Evolutionary conservation across 805 yeast genomes (phyloP).

Genomic region (Lachancea meyersii): DNA sequence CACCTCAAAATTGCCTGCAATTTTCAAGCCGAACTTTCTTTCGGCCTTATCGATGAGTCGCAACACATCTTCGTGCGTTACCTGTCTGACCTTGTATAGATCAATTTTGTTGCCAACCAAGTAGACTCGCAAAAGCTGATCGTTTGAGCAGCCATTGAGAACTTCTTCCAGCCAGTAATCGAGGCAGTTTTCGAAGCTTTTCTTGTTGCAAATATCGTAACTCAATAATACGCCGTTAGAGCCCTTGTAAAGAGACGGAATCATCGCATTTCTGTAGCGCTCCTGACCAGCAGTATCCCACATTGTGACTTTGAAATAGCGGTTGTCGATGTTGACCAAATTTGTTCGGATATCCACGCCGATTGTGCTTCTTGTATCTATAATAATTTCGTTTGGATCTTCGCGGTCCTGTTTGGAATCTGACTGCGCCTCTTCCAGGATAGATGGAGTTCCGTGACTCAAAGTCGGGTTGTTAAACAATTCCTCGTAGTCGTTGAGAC

Average conservation of each 20-base stretch:
- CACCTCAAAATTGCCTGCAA: conserved; percentile 42
- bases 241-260: conserved; percentile 41
- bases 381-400: conserved; percentile 29
- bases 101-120: conserved; percentile 44
- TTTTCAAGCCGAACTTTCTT: conserved; percentile 28
- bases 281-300: conserved; percentile 53
- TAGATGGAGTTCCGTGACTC: conserved; percentile 3
- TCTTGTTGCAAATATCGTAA: conserved; percentile 39
- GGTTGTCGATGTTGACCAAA: conserved; percentile 39
- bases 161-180: conserved; percentile 41
- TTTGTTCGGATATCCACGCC: conserved; percentile 44
- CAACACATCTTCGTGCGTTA: conserved; percentile 37
- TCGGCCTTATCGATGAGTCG: conserved; percentile 30
- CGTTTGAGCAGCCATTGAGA: conserved; percentile 30
- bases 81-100: conserved; percentile 32
- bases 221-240: conserved; percentile 41
- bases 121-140: conserved; percentile 34
- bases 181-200: conserved; percentile 35
- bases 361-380: conserved; percentile 37
- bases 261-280: conserved; percentile 40
- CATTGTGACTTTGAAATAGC: conserved; percentile 39
- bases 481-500: conserved; percentile 32
- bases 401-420: background rate
- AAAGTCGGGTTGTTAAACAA: conserved; percentile 15
- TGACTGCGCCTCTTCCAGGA: conserved; percentile 10